A percentile compares a stretch with the other conserved stretches of the same genome.
These are phyloP conservation scores for Candida tammaniensis DNA, from an alignment of 805 yeast genomes.

Conservation along the genomic window DNA sequence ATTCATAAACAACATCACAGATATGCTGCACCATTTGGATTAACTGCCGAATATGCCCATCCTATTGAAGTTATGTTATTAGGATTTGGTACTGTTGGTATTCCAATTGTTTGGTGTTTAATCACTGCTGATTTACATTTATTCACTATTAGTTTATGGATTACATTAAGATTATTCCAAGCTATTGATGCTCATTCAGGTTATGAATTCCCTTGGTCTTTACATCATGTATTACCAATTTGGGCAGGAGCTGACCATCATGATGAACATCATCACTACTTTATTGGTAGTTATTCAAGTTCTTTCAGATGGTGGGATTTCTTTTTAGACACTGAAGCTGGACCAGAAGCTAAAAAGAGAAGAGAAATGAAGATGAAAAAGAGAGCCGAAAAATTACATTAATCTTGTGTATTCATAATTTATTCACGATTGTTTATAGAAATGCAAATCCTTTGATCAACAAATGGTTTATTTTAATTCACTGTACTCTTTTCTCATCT, in stretches of 20 bases:
- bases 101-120: slow-evolving; percentile 54
- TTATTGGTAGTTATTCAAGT: slow-evolving; percentile 58
- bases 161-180: slow-evolving; percentile 50
- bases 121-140: slow-evolving; percentile 47
- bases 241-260: slow-evolving; percentile 70
- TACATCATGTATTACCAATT: slow-evolving; percentile 54
- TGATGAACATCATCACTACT: slow-evolving; percentile 58
- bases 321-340: slow-evolving; percentile 52
- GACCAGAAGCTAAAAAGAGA: slow-evolving; percentile 48
- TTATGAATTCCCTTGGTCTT: slow-evolving; percentile 61
- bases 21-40: slow-evolving; percentile 62
- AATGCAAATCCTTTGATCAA: no score
- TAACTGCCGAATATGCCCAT: slow-evolving; percentile 61
- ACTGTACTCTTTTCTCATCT: slow-evolving; percentile 42
- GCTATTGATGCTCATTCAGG: slow-evolving; percentile 64
- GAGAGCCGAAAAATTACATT: slow-evolving; percentile 34
- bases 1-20: slow-evolving; percentile 61
- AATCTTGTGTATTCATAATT: no score
- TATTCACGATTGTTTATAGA: no score
- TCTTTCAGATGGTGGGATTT: slow-evolving; percentile 60
- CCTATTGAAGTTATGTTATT: slow-evolving; percentile 56
- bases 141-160: slow-evolving; percentile 54
- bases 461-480: no score
- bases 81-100: slow-evolving; percentile 60
- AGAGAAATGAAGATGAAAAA: slow-evolving; percentile 44